Evolutionary conservation across 129 eudicot species (phyloP).

Genomic region (Apium graveolens): DNA sequence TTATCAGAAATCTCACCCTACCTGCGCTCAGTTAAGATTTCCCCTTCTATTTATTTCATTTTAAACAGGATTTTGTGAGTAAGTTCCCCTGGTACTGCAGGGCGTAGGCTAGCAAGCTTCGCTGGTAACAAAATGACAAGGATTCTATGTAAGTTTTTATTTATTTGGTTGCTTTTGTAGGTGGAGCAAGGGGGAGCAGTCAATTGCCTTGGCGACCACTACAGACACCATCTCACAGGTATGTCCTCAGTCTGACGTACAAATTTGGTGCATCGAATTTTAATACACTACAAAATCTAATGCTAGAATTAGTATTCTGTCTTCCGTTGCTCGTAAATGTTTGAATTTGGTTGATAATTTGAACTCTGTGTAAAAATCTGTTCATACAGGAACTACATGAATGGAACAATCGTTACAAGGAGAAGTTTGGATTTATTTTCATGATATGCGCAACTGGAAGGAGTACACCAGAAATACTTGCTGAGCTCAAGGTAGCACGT

Average conservation of each 20-base stretch:
- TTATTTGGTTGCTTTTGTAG: conserved; percentile 21
- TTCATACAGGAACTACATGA: conserved; percentile 60
- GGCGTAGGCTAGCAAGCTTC: too few species aligned
- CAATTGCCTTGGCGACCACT: conserved; percentile 78
- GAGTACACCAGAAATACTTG: conserved; percentile 77
- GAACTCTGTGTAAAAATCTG: not conserved
- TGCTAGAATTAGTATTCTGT: too few species aligned
- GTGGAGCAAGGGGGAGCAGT: conserved; percentile 96
- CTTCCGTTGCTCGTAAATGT: too few species aligned
- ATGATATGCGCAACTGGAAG: conserved; percentile 87
- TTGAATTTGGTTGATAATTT: too few species aligned
- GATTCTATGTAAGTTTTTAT: too few species aligned
- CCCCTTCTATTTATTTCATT: not conserved
- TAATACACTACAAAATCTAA: too few species aligned
- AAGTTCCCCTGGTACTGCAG: too few species aligned
- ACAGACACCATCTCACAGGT: conserved; percentile 68
- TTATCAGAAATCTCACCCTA: conserved; percentile 35
- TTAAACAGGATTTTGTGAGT: too few species aligned
- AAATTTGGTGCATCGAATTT: too few species aligned
- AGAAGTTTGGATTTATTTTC: conserved; percentile 87
- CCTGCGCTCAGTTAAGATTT: conserved; percentile 64
- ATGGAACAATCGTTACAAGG: conserved; percentile 57
- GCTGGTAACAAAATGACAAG: too few species aligned
- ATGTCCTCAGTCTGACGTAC: too few species aligned
- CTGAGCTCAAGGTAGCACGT: conserved; percentile 73